Evolutionary conservation across 257 asterid genomes (phyloP).

Genomic region (Vinca minor): DNA sequence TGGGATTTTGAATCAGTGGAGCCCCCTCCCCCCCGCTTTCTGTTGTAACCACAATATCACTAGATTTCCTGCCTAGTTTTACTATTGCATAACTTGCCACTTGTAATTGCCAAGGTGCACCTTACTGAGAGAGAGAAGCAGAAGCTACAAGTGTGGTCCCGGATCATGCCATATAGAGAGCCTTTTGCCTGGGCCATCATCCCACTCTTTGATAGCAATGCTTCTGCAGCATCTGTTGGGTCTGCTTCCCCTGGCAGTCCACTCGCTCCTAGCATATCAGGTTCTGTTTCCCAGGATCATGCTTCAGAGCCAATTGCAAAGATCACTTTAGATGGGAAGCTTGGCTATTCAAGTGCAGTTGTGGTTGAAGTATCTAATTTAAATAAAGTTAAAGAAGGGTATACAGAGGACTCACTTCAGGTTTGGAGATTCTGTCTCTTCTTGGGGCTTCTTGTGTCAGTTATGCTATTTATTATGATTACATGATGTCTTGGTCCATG

Average conservation of each 20-base stretch:
- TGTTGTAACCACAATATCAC: not conserved
- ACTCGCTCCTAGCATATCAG: slow-evolving; percentile 63
- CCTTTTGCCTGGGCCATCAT: slow-evolving; percentile 96
- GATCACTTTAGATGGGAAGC: slow-evolving; percentile 82
- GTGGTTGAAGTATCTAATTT: slow-evolving; percentile 96
- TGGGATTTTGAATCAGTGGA: not conserved
- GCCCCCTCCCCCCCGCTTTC: not conserved
- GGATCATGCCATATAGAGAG: slow-evolving; percentile 92
- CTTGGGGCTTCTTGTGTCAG: not conserved
- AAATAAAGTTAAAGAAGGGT: slow-evolving; percentile 97
- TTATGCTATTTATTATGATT: not conserved
- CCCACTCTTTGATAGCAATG: slow-evolving; percentile 88
- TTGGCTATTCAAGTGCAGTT: slow-evolving; percentile 79
- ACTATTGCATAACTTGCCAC: slow-evolving; percentile 15
- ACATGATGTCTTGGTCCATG: not conserved
- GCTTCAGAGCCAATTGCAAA: slow-evolving; percentile 65
- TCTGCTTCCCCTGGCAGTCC: slow-evolving; percentile 97
- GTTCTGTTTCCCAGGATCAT: slow-evolving; percentile 67
- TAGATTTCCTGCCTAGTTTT: slow-evolving; percentile 3
- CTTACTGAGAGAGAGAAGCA: slow-evolving; percentile 95
- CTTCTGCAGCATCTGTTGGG: slow-evolving; percentile 68
- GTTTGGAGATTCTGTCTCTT: slow-evolving; percentile 26
- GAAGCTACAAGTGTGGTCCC: slow-evolving; percentile 96
- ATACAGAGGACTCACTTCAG: slow-evolving; percentile 95
- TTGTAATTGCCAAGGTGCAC: slow-evolving; percentile 49